Conservation (phyloP, 1,139 yeast species). For the Blastobotrys persicus region DNA sequence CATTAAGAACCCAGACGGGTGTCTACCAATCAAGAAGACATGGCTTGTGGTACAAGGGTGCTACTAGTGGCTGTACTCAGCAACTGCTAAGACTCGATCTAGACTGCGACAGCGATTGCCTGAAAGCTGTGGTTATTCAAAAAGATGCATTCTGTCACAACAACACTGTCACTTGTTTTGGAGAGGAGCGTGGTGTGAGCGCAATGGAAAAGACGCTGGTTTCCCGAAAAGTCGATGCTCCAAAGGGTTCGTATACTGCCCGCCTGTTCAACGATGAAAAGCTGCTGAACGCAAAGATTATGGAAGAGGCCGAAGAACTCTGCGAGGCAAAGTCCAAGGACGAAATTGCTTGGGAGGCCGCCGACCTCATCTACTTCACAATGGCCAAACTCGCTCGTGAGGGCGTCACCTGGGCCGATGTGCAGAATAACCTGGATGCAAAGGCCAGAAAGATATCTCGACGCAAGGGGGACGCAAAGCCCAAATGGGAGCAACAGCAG, state of each 20-base stretch:
- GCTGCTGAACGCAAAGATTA: slow-evolving; percentile 78
- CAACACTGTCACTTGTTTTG: slow-evolving; percentile 77
- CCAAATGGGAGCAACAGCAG: slow-evolving; percentile 47
- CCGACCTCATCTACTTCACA: slow-evolving; percentile 89
- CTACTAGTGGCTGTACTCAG: slow-evolving; percentile 93
- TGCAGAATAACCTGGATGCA: slow-evolving; percentile 78
- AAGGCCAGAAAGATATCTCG: slow-evolving; percentile 86
- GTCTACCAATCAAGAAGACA: slow-evolving; percentile 90
- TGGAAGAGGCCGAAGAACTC: slow-evolving; percentile 95
- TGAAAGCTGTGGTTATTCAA: slow-evolving; percentile 74
- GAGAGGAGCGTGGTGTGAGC: slow-evolving; percentile 52
- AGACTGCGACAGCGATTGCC: slow-evolving; percentile 92
- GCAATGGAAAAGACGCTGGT: slow-evolving; percentile 65
- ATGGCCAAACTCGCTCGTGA: slow-evolving; percentile 79
- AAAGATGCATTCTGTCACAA: slow-evolving; percentile 94
- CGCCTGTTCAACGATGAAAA: slow-evolving; percentile 77
- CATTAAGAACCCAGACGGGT: slow-evolving; percentile 78
- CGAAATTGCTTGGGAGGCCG: slow-evolving; percentile 96
- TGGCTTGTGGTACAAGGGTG: slow-evolving; percentile 94
- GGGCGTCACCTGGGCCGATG: slow-evolving; percentile 76
- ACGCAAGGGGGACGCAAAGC: slow-evolving; percentile 95
- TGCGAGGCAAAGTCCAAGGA: slow-evolving; percentile 69
- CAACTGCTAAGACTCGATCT: slow-evolving; percentile 58
- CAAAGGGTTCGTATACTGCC: slow-evolving; percentile 89
- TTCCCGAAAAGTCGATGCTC: slow-evolving; percentile 55